phyloP scores from a whole-genome alignment of 495 filamentous ascomycete species.

The Tuber indicum region DNA sequence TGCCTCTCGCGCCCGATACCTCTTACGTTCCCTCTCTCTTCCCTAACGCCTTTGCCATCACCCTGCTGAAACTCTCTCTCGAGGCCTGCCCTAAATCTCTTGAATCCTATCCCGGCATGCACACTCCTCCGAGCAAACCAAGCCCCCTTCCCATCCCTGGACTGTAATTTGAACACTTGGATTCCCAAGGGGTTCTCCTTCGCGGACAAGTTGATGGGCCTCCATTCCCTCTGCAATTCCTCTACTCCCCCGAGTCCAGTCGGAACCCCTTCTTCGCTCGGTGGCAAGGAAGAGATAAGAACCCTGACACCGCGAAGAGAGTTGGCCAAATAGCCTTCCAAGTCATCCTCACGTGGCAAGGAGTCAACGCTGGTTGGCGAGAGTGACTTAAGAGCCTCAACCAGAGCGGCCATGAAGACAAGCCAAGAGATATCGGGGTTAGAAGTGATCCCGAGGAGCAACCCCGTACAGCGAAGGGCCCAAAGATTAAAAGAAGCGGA shows the following conservation, averaged over 20 bases:
- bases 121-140: conserved; percentile 89
- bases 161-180: conserved; percentile 68
- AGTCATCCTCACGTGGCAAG: conserved; percentile 55
- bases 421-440: neutral
- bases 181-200: conserved; percentile 73
- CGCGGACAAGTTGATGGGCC: conserved; percentile 63
- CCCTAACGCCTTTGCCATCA: conserved; percentile 44
- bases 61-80: conserved; percentile 52
- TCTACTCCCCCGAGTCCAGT: conserved; percentile 44
- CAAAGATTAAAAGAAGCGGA: neutral
- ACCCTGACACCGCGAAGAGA: conserved; percentile 60
- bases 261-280: conserved; percentile 14
- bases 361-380: conserved; percentile 50
- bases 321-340: conserved; percentile 48
- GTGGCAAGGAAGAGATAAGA: conserved; percentile 66
- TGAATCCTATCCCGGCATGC: conserved; percentile 67
- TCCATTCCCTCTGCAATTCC: conserved; percentile 75
- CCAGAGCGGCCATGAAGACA: conserved; percentile 54
- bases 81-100: conserved; percentile 55
- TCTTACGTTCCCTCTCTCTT: conserved; percentile 55
- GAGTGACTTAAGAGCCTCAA: conserved; percentile 70
- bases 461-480: neutral
- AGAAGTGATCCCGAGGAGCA: neutral
- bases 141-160: conserved; percentile 71
- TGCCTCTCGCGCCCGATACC: conserved; percentile 75